Evolutionary conservation across 345 rosid genomes (phyloP).

Genomic region (Syzygium grande): DNA sequence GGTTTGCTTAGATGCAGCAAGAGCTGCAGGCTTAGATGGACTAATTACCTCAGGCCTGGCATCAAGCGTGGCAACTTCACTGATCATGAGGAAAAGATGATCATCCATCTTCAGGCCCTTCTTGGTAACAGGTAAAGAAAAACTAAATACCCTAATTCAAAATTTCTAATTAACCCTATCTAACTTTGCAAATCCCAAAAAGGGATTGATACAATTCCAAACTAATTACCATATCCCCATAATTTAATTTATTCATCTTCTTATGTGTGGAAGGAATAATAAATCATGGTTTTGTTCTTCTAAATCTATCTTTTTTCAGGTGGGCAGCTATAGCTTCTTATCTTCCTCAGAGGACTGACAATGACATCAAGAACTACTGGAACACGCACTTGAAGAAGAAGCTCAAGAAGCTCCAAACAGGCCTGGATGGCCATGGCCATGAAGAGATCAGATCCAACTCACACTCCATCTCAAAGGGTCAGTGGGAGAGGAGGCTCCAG

Average conservation of each 20-base stretch:
- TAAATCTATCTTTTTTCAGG: constrained; percentile 21
- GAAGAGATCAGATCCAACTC: constrained; percentile 28
- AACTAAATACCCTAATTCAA: not conserved
- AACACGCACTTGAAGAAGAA: constrained; percentile 88
- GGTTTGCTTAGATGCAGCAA: constrained; percentile 96
- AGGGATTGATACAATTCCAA: not conserved
- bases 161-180: not conserved
- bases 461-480: constrained; percentile 47
- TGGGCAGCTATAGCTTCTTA: constrained; percentile 99
- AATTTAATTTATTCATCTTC: not conserved
- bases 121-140: constrained; percentile 74
- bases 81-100: constrained; percentile 83
- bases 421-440: constrained; percentile 14
- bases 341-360: constrained; percentile 94
- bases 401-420: constrained; percentile 47
- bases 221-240: not conserved
- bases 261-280: not conserved
- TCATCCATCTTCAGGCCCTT: constrained; percentile 96
- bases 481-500: constrained; percentile 88
- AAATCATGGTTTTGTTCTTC: not conserved
- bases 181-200: not conserved
- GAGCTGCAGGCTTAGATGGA: constrained; percentile 98
- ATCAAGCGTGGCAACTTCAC: constrained; percentile 90
- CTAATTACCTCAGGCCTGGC: constrained; percentile 93
- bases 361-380: constrained; percentile 93